phyloP scores from a whole-genome alignment of 2,329 filamentous ascomycete species.

The Fusarium torulosum region DNA sequence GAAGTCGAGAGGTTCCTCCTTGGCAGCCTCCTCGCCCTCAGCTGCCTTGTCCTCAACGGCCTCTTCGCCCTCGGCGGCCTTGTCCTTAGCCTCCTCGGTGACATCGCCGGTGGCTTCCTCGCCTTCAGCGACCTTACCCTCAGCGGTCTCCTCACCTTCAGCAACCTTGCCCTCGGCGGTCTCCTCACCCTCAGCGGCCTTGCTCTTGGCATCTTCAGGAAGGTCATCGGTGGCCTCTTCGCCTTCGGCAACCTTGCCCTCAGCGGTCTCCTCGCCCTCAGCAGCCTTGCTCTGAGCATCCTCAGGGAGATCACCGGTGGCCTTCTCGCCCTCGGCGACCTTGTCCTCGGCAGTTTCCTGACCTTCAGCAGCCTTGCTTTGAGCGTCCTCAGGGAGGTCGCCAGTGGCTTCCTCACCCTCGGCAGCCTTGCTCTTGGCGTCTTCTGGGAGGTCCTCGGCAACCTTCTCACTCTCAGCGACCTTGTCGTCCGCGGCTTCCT shows the following conservation, averaged over 20 bases:
- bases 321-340: slow-evolving; percentile 3
- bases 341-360: slow-evolving; percentile 4
- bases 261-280: slow-evolving; percentile 8
- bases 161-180: slow-evolving; percentile 9
- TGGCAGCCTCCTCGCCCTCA: slow-evolving; percentile 33
- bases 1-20: slow-evolving; percentile 38
- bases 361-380: slow-evolving; percentile 6
- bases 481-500: slow-evolving; percentile 39
- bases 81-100: slow-evolving; percentile 8
- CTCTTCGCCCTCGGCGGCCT: slow-evolving; percentile 17
- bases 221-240: background rate
- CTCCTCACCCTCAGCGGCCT: slow-evolving; percentile 2
- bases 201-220: background rate
- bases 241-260: background rate
- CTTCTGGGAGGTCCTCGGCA: slow-evolving; percentile 12
- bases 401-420: slow-evolving; percentile 15
- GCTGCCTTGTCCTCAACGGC: slow-evolving; percentile 17
- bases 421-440: slow-evolving; percentile 15
- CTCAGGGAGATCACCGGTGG: background rate
- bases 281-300: slow-evolving; percentile 3
- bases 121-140: slow-evolving; percentile 15
- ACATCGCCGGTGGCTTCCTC: slow-evolving; percentile 5
- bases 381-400: background rate
- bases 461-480: slow-evolving; percentile 37
- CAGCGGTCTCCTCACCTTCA: slow-evolving; percentile 7